These are phyloP conservation scores for Arthrobotrys sphaeroides DNA, from an alignment of 2,329 filamentous ascomycete genomes.

Conservation along the genomic window DNA sequence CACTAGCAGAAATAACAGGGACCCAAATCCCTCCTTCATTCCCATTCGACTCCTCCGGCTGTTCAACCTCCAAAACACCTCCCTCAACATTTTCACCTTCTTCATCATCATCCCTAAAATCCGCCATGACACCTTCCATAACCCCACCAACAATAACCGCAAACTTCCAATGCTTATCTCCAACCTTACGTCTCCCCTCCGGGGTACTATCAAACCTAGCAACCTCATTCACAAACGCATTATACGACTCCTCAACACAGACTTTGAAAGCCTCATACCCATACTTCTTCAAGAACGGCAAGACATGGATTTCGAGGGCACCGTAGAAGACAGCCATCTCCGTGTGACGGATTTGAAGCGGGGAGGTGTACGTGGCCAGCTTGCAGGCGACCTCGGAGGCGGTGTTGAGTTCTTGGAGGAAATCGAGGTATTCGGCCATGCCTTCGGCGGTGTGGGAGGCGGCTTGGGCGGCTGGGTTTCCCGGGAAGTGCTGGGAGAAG, in stretches of 20 bases:
- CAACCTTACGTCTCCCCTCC: background rate
- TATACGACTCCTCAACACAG: background rate
- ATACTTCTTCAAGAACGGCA: conserved; percentile 22
- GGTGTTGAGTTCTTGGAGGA: conserved; percentile 1
- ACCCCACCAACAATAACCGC: background rate
- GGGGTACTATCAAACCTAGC: background rate
- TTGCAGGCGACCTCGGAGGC: background rate
- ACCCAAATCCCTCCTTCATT: too few species aligned
- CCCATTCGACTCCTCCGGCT: too few species aligned
- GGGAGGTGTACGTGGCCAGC: background rate
- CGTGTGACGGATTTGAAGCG: background rate
- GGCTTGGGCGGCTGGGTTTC: background rate
- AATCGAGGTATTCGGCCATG: conserved; percentile 10
- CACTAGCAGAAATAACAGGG: too few species aligned
- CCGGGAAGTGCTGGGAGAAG: too few species aligned
- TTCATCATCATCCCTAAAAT: too few species aligned
- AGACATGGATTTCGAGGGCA: background rate
- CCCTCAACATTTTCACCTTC: too few species aligned
- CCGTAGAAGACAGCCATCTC: background rate
- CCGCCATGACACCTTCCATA: background rate
- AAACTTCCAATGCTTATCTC: background rate
- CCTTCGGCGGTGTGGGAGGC: conserved; percentile 9
- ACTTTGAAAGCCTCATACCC: background rate
- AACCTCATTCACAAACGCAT: background rate
- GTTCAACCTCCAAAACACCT: too few species aligned